Percentiles rank a stretch among this genome's conserved stretches.
Conservation (phyloP, 805 yeast species). For the Wickerhamiella bombiphila region DNA sequence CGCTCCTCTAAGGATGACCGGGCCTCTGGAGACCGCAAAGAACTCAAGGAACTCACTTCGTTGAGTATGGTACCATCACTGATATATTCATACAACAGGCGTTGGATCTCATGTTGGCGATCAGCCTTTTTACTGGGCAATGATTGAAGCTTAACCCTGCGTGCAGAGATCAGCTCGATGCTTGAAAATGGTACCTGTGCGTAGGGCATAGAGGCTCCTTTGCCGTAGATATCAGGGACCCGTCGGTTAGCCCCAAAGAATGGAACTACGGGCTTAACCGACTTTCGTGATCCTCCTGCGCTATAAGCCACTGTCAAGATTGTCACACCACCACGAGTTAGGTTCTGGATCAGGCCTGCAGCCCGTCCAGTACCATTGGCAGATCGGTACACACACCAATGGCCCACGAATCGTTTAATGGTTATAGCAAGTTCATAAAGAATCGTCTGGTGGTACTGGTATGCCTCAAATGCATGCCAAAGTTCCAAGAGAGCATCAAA, state of each 20-base stretch:
- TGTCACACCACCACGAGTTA: background rate
- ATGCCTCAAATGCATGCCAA: constrained; percentile 1
- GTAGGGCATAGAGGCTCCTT: background rate
- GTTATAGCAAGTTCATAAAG: constrained; percentile 3
- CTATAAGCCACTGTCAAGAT: background rate
- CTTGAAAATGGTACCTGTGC: constrained; percentile 1
- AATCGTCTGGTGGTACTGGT: constrained; percentile 1
- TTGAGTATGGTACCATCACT: background rate
- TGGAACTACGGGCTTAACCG: background rate
- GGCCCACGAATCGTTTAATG: background rate
- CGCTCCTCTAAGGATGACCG: constrained; percentile 2
- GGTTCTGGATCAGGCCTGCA: background rate
- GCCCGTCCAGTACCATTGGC: background rate
- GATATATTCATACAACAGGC: background rate
- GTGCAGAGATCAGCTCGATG: constrained; percentile 3
- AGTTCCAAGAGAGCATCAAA: constrained; percentile 2
- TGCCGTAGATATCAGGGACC: background rate
- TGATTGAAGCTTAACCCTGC: background rate
- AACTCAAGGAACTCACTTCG: background rate
- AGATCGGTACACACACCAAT: background rate
- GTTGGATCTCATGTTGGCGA: background rate
- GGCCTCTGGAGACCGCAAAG: constrained; percentile 1
- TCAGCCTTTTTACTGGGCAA: background rate
- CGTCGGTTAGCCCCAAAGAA: background rate
- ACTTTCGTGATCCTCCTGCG: background rate